Base-by-base conservation (phyloP, 768 basidiomycete genomes). In the Lentinula detonsa region DNA sequence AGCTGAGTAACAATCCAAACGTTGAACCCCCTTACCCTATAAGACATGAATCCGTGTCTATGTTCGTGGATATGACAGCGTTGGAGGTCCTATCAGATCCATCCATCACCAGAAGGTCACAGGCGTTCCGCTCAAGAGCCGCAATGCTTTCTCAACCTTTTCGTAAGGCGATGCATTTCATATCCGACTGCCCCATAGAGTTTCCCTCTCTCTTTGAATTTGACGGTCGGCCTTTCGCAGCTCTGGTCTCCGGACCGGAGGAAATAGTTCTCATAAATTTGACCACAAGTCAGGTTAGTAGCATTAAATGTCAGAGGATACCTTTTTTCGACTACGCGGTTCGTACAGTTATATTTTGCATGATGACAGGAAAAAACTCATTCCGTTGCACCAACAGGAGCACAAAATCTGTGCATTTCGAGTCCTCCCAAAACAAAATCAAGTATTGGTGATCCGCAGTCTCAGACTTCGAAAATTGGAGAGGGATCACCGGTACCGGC, bases 321-420 rank as follows among this genome's bases (percentile, higher is more conserved):
- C 65, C 69, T 33, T 60, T 62, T 37, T 68, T 15, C 55, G 42
- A 51, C 40, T 28, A 62, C 5, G 66, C 42, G 72, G 64, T 45
- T 40, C 56, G 34, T 46, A 23, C 31, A 39, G 3, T 8, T 45
- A n/a, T n/a, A 42, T 35, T 46, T 15, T 6, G 11, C 16, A 7
- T n/a, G 16, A 45, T 31, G 21, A 43, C 18, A 37, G 16, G 11
- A 42, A 5, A 5, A 57, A 35, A 21, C 23, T 16, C 23, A 4
- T 48, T 28, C n/a, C 28, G 18, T 10, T 28, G 37, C 39, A 9
- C 46, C 33, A 18, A 23, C 57, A 84, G 83, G 70, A 72, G 31
- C 80, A 84, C 65, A 71, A 72, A 23, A 81, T 87, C 61, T 77
- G 75, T 59, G 80, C 77, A n/a, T 70, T 84, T 53, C 79, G 83